These are phyloP conservation scores for Colletotrichum gigasporum DNA, from an alignment of 2,329 filamentous ascomycete genomes.

Conservation along the genomic window DNA sequence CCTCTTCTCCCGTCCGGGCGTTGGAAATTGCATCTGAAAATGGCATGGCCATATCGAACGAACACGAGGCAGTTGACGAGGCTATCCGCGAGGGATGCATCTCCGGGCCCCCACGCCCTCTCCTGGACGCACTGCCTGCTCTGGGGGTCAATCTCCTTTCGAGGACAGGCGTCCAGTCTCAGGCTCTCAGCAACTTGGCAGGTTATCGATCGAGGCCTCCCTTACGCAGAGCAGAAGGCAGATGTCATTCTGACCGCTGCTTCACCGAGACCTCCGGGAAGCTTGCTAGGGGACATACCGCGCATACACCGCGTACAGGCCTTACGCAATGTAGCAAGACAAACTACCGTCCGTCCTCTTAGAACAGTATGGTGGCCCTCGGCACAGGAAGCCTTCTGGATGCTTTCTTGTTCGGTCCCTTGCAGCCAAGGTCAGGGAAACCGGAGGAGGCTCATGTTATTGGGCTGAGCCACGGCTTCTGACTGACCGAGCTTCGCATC, in stretches of 20 bases:
- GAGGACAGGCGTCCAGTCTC: neutral
- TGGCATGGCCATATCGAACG: conserved; percentile 23
- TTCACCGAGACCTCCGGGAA: conserved; percentile 15
- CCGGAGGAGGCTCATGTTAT: neutral
- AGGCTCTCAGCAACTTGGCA: neutral
- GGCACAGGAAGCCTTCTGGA: neutral
- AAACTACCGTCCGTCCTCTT: neutral
- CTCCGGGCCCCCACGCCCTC: neutral
- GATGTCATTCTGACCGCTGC: conserved; percentile 4
- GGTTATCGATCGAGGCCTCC: neutral
- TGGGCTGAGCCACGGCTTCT: neutral
- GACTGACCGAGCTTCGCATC: neutral
- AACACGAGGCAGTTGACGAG: conserved; percentile 21
- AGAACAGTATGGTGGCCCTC: neutral
- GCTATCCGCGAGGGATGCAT: neutral
- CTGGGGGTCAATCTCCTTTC: neutral
- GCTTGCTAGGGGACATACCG: neutral
- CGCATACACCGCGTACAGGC: neutral
- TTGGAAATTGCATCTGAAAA: conserved; percentile 32
- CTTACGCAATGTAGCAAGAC: neutral
- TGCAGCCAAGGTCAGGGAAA: conserved; percentile 13
- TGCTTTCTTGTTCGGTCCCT: conserved; percentile 9
- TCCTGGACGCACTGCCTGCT: neutral
- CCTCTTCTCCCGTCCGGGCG: conserved; percentile 9
- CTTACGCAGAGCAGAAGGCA: neutral